phyloP scores from a whole-genome alignment of 345 rosid species.

The Hevea brasiliensis region DNA sequence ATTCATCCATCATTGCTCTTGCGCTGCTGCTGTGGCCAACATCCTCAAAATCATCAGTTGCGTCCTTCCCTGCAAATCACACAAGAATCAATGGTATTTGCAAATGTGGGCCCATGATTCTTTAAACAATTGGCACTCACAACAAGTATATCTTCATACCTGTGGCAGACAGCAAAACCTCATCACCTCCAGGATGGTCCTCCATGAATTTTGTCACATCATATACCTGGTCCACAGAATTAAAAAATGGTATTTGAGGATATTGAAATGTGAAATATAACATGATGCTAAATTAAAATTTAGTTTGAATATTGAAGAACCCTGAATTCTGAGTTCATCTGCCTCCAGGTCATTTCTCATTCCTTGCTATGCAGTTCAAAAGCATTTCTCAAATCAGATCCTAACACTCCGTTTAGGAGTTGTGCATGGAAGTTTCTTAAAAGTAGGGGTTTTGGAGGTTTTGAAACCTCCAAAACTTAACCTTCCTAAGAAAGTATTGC shows the following conservation, averaged over 20 bases:
- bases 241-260: neutral
- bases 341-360: neutral
- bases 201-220: conserved; percentile 33
- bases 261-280: neutral
- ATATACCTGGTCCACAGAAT: conserved; percentile 18
- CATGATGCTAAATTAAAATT: neutral
- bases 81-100: neutral
- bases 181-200: conserved; percentile 37
- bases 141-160: conserved; percentile 11
- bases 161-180: conserved; percentile 31
- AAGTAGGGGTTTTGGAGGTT: too few species aligned
- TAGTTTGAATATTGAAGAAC: neutral
- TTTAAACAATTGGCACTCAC: neutral
- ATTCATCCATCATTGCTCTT: conserved; percentile 81
- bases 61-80: conserved; percentile 70
- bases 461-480: too few species aligned
- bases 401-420: too few species aligned
- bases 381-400: neutral
- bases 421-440: too few species aligned
- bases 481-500: too few species aligned
- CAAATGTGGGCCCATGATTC: neutral
- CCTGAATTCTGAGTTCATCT: neutral
- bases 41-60: conserved; percentile 90
- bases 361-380: neutral
- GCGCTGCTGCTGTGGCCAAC: conserved; percentile 89